Evolutionary conservation across 768 basidiomycete species (phyloP).

Genomic region (Leucosporidium yakuticum): DNA sequence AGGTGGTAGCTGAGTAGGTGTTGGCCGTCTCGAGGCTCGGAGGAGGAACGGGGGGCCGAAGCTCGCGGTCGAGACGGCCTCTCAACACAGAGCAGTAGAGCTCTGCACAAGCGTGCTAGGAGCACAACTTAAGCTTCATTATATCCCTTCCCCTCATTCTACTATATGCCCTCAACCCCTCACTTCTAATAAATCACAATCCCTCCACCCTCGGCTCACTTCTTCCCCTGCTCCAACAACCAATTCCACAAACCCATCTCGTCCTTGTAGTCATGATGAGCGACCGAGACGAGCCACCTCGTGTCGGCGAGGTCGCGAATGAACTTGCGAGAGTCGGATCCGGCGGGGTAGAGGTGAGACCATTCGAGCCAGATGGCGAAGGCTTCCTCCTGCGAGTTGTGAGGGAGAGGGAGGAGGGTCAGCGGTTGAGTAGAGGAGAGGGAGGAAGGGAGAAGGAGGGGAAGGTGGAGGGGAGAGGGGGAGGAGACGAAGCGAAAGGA

Average conservation of each 20-base stretch:
- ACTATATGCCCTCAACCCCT: no score
- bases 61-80: no score
- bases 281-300: conserved; percentile 83
- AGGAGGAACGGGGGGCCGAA: no score
- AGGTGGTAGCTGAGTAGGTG: no score
- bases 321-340: conserved; percentile 63
- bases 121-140: no score
- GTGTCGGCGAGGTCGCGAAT: conserved; percentile 64
- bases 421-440: no score
- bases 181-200: no score
- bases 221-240: conserved; percentile 48
- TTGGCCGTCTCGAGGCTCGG: no score
- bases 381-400: conserved; percentile 73
- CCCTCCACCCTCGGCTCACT: neutral
- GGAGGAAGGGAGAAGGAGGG: neutral
- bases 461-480: neutral
- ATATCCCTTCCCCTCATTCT: no score
- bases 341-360: conserved; percentile 77
- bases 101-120: no score
- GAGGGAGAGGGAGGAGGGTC: no score
- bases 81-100: no score
- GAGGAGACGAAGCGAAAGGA: neutral
- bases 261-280: conserved; percentile 89
- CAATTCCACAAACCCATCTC: conserved; percentile 76
- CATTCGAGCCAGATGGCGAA: conserved; percentile 95